Conservation (phyloP, 805 yeast species). For the Zygosaccharomyces pseudorouxii region DNA sequence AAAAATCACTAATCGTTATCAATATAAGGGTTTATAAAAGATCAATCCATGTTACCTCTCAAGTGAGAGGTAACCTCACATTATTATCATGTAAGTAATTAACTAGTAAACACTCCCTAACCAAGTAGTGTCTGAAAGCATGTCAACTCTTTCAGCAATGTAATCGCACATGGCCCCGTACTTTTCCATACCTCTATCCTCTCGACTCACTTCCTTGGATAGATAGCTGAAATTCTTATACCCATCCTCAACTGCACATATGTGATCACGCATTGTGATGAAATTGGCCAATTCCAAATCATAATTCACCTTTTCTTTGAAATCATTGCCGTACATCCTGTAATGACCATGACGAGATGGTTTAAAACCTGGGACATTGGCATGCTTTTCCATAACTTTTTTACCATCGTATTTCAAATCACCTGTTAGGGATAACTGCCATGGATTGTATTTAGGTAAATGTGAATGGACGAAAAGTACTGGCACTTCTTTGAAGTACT, state of each 20-base stretch:
- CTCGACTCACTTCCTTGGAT: constrained; percentile 5
- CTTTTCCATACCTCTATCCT: constrained; percentile 10
- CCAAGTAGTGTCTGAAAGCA: constrained; percentile 16
- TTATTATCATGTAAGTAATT: no score
- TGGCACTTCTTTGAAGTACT: constrained; percentile 14
- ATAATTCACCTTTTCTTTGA: constrained; percentile 18
- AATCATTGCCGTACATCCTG: constrained; percentile 17
- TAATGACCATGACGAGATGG: constrained; percentile 12
- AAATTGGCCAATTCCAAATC: constrained; percentile 27
- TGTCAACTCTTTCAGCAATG: constrained; percentile 15
- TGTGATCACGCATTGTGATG: constrained; percentile 13
- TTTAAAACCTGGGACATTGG: constrained; percentile 11
- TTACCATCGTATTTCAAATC: constrained; percentile 21
- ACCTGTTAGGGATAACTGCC: constrained; percentile 17
- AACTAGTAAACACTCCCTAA: constrained; percentile 4
- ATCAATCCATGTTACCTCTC: background rate
- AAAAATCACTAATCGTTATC: background rate
- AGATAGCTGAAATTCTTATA: constrained; percentile 18
- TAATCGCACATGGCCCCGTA: constrained; percentile 17
- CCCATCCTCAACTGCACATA: constrained; percentile 13
- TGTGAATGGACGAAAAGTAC: constrained; percentile 40
- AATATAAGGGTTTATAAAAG: background rate
- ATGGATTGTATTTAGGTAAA: constrained; percentile 40
- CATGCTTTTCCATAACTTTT: constrained; percentile 10
- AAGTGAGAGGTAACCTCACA: no score